These are phyloP conservation scores for Silybum marianum DNA, from an alignment of 129 eudicot species.

Conservation along the genomic window DNA sequence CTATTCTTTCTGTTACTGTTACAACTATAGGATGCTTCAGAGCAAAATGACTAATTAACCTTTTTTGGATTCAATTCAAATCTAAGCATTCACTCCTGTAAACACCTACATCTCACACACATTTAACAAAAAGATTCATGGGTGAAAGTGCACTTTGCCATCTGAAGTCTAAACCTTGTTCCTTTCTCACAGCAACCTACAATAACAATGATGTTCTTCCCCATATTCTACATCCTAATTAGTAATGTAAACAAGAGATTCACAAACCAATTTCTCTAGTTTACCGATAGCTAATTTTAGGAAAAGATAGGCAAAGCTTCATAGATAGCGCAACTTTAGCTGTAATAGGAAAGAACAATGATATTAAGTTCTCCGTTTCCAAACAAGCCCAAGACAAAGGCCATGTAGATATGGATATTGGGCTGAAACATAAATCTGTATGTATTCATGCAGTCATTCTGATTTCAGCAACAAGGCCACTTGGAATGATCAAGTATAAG, in stretches of 20 bases:
- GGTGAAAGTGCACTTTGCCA: not conserved
- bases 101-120: not conserved
- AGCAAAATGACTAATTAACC: not conserved
- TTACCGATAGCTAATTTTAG: not conserved
- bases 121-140: not conserved
- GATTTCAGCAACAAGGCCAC: not conserved
- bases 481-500: not conserved
- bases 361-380: not conserved
- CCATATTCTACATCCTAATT: not conserved
- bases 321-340: not conserved
- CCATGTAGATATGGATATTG: slow-evolving; percentile 7
- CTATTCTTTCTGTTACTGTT: not conserved
- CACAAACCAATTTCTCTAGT: slow-evolving; percentile 4
- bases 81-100: not conserved
- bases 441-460: not conserved
- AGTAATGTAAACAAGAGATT: not conserved
- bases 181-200: not conserved
- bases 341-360: not conserved
- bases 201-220: not conserved
- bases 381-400: not conserved
- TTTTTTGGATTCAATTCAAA: not conserved
- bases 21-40: not conserved
- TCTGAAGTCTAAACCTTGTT: not conserved
- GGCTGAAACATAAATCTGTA: not conserved
- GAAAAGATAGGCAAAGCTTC: not conserved